These are phyloP conservation scores for Coleophoma eucalyptorum DNA, from an alignment of 2,329 filamentous ascomycete species.

Conservation along the genomic window DNA sequence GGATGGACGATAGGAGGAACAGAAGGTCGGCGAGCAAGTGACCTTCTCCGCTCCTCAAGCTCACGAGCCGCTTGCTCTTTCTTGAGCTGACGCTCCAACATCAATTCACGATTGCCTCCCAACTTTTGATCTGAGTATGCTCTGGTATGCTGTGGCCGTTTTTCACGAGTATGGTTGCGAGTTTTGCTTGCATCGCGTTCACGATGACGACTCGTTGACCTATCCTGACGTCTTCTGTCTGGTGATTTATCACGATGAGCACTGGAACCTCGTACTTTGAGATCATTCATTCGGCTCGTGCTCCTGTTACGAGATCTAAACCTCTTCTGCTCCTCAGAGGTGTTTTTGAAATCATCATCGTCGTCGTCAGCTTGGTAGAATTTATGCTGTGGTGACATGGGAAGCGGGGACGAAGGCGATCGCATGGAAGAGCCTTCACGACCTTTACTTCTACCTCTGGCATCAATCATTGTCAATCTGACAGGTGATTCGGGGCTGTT, in stretches of 20 bases:
- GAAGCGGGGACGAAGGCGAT: slow-evolving; percentile 79
- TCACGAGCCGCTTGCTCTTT: slow-evolving; percentile 78
- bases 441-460: slow-evolving; percentile 55
- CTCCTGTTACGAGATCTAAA: slow-evolving; percentile 55
- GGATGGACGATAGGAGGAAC: slow-evolving; percentile 80
- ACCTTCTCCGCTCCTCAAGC: slow-evolving; percentile 82
- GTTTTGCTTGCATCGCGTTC: slow-evolving; percentile 18
- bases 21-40: slow-evolving; percentile 74
- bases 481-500: slow-evolving; percentile 28
- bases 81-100: slow-evolving; percentile 59
- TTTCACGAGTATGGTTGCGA: slow-evolving; percentile 18
- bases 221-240: slow-evolving; percentile 25
- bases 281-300: slow-evolving; percentile 35
- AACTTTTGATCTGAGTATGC: slow-evolving; percentile 42
- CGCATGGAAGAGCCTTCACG: slow-evolving; percentile 55
- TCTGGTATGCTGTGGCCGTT: slow-evolving; percentile 24
- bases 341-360: slow-evolving; percentile 55
- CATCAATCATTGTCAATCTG: slow-evolving; percentile 32
- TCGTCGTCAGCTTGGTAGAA: slow-evolving; percentile 51
- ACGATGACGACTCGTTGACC: slow-evolving; percentile 25
- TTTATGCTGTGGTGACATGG: slow-evolving; percentile 60
- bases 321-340: slow-evolving; percentile 48
- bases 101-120: slow-evolving; percentile 52
- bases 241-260: slow-evolving; percentile 22
- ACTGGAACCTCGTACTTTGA: slow-evolving; percentile 25